Evolutionary conservation across 2,329 filamentous ascomycete species (phyloP).

Genomic region (Fusarium protoensiforme): DNA sequence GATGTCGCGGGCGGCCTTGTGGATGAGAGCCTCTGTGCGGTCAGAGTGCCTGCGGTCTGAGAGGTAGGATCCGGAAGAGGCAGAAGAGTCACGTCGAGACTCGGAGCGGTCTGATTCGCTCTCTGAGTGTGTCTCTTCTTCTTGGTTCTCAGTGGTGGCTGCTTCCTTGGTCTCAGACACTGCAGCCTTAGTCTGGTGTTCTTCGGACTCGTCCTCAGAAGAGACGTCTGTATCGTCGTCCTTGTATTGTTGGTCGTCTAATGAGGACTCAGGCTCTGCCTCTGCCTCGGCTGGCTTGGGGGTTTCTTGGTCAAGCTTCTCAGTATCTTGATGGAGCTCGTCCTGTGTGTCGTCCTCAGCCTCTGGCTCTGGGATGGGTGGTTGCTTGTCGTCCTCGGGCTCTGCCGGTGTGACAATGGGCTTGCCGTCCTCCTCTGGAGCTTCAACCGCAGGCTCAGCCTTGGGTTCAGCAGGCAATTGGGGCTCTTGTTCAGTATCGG

Average conservation of each 20-base stretch:
- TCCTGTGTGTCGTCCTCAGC: not conserved
- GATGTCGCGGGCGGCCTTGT: conserved; percentile 63
- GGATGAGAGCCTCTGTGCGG: conserved; percentile 64
- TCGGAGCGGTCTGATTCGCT: conserved; percentile 29
- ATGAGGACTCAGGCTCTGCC: conserved; percentile 2
- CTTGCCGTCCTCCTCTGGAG: conserved; percentile 12
- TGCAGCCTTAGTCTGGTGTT: conserved; percentile 12
- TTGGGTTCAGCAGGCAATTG: conserved; percentile 23
- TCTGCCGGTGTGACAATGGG: conserved; percentile 6
- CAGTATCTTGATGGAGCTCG: conserved; percentile 4
- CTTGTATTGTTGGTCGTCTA: conserved; percentile 21
- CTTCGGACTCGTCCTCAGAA: conserved; percentile 11
- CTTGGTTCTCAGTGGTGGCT: not conserved
- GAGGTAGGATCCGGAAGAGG: conserved; percentile 34
- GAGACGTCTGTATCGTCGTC: conserved; percentile 12
- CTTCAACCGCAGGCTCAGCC: conserved; percentile 16
- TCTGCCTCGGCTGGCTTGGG: conserved; percentile 5
- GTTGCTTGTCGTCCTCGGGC: conserved; percentile 13
- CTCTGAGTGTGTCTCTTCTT: conserved; percentile 29
- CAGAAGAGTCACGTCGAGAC: conserved; percentile 37
- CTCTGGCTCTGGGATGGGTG: conserved; percentile 3
- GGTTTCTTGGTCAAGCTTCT: conserved; percentile 4
- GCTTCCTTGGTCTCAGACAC: conserved; percentile 18
- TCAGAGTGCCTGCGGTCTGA: conserved; percentile 53
- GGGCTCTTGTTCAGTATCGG: conserved; percentile 15